Evolutionary conservation across 306 rosid genomes (phyloP).

Genomic region (Cucurbita argyrosperma): DNA sequence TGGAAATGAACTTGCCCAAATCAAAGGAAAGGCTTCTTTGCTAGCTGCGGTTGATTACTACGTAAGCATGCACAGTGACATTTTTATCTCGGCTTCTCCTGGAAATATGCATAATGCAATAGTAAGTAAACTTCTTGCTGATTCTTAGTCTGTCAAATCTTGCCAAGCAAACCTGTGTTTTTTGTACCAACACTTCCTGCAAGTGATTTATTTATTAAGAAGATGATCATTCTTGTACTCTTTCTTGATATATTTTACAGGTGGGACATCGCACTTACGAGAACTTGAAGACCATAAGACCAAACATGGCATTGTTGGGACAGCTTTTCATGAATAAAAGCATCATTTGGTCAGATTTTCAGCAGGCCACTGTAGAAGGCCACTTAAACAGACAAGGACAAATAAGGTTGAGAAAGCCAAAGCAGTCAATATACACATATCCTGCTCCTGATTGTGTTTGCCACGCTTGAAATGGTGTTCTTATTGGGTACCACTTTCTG

Average conservation of each 20-base stretch:
- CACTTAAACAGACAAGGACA: constrained; percentile 81
- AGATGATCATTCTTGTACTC: neutral
- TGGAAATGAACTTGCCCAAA: constrained; percentile 46
- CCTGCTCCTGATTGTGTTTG: constrained; percentile 97
- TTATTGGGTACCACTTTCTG: neutral
- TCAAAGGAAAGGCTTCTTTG: constrained; percentile 88
- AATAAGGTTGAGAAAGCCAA: constrained; percentile 66
- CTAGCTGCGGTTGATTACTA: constrained; percentile 93
- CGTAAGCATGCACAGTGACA: constrained; percentile 75
- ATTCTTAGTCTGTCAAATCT: constrained; percentile 6
- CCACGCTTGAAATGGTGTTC: constrained; percentile 28
- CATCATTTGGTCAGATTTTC: constrained; percentile 64
- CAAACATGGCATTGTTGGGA: constrained; percentile 84
- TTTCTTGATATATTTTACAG: constrained; percentile 25
- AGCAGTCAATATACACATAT: constrained; percentile 86
- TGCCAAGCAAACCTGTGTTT: neutral
- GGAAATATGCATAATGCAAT: constrained; percentile 99
- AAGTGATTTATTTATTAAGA: neutral
- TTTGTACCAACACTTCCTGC: neutral
- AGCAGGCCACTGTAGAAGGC: constrained; percentile 51
- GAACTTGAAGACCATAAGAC: constrained; percentile 83
- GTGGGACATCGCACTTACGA: constrained; percentile 85
- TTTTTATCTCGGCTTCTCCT: constrained; percentile 94
- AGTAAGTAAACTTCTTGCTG: constrained; percentile 39
- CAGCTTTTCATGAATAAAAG: constrained; percentile 81